These are phyloP conservation scores for Hypocreales sp. DNA, from an alignment of 2,329 filamentous ascomycete genomes.

Conservation along the genomic window DNA sequence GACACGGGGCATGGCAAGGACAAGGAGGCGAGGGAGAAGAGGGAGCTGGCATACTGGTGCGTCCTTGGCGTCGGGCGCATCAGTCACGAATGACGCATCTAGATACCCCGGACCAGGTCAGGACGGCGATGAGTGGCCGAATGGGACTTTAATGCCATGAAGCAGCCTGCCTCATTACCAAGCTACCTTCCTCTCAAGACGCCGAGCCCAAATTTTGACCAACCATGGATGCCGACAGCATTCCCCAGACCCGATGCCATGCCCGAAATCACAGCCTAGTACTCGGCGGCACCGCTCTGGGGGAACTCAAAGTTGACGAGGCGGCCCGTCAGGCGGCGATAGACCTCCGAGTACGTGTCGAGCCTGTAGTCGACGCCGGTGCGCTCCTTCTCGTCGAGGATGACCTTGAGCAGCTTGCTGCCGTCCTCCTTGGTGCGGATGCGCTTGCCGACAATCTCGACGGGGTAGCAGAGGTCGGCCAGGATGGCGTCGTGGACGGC, in stretches of 20 bases:
- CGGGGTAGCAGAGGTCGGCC: constrained; percentile 94
- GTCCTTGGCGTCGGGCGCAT: constrained; percentile 81
- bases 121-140: constrained; percentile 9
- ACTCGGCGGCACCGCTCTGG: constrained; percentile 64
- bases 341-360: constrained; percentile 99
- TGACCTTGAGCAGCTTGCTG: constrained; percentile 95
- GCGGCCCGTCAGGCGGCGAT: constrained; percentile 94
- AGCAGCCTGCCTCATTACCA: constrained; percentile 30
- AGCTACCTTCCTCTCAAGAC: constrained; percentile 33
- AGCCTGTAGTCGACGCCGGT: constrained; percentile 98
- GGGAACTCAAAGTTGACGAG: constrained; percentile 98
- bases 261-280: constrained; percentile 38
- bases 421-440: constrained; percentile 97
- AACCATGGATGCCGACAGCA: constrained; percentile 19
- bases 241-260: constrained; percentile 10
- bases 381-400: constrained; percentile 99
- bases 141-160: constrained; percentile 15
- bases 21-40: constrained; percentile 56
- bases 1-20: constrained; percentile 35
- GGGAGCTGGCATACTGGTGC: constrained; percentile 91
- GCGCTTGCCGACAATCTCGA: constrained; percentile 99
- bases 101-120: constrained; percentile 23
- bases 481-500: constrained; percentile 99
- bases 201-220: constrained; percentile 29
- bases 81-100: constrained; percentile 24